Conservation (phyloP, 441 rosid species). For the Raphanus hybrid region DNA sequence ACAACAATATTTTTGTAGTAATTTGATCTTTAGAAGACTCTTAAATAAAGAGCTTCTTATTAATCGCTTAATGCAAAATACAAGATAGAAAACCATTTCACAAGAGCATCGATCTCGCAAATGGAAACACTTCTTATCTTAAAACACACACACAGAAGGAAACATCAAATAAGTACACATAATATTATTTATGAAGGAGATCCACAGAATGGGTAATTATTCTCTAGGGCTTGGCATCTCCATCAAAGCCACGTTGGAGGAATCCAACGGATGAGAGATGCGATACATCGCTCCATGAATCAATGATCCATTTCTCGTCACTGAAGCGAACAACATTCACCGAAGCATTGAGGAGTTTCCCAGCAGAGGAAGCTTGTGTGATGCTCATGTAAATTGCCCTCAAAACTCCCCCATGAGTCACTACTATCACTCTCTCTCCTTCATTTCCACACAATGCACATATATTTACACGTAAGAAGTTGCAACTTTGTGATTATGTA, state of each 20-base stretch:
- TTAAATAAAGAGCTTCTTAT: no score
- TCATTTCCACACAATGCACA: constrained; percentile 26
- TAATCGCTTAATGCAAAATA: no score
- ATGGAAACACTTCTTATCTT: not conserved
- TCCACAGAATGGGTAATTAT: not conserved
- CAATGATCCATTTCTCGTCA: constrained; percentile 32
- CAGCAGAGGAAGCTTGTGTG: constrained; percentile 42
- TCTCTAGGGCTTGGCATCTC: constrained; percentile 41
- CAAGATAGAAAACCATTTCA: no score
- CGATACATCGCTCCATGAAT: constrained; percentile 43
- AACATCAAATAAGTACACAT: not conserved
- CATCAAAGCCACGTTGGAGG: constrained; percentile 45
- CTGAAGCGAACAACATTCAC: constrained; percentile 37
- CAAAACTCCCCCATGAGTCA: constrained; percentile 58
- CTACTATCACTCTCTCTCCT: constrained; percentile 51
- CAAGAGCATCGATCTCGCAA: no score
- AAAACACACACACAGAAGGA: not conserved
- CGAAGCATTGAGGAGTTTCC: constrained; percentile 46
- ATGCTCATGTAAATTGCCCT: constrained; percentile 47
- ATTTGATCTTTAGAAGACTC: no score
- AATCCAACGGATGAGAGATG: constrained; percentile 35
- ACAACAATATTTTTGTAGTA: no score
- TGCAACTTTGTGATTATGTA: not conserved
- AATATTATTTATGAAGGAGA: not conserved
- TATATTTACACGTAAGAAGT: not conserved